Base-by-base conservation (phyloP, 139 green algal species). In the Zygnema circumcarinatum region DNA sequence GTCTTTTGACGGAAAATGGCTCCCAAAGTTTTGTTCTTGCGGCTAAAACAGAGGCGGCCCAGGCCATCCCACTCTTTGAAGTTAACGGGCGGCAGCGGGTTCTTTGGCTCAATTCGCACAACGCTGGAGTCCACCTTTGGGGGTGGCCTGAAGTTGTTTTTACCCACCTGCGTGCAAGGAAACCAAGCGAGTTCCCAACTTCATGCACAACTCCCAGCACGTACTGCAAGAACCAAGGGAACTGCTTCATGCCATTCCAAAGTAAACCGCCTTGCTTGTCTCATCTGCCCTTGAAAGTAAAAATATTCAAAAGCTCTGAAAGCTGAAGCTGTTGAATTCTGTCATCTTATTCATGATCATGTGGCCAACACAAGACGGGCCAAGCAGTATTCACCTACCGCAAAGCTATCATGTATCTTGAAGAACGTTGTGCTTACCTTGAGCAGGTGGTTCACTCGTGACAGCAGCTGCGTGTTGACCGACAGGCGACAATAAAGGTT, bases 1-100 rank as follows among this genome's bases (percentile, higher is more conserved):
- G 82, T 92, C 75, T 88, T 87, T 76, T 96, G 94, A 21, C 92
- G 87, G 93, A 98, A 98, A 67, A 97, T 96, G 53, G 95, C 94
- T 31, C 95, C 95, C 25, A 99, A 92, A 22, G 97, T 99, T 80
- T 98, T 98, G 93, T 99, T 99, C 90, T 98, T 98, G 25, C 96
- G 92, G 39, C 90, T 93, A 91, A 98, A 98, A 81, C 93, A 96
- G 1, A 99, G 87, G 25, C 97, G 94, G 75, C 97, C 91, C 21
- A 99, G 92, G 11, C 97, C 97, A 89, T 99, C 97, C 97, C 96
- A 99, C 92, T 99, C 97, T 47, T 95, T 42, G 78, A 99, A 97
- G 92, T 99, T 98, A 40, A 99, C 93, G 36, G 95, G 95, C 0
- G 96, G 95, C 1, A 96, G 95, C 42, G 97, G 97, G 88, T 96